Base-by-base conservation (phyloP, 805 yeast genomes). In the Metschnikowia lachancei region DNA sequence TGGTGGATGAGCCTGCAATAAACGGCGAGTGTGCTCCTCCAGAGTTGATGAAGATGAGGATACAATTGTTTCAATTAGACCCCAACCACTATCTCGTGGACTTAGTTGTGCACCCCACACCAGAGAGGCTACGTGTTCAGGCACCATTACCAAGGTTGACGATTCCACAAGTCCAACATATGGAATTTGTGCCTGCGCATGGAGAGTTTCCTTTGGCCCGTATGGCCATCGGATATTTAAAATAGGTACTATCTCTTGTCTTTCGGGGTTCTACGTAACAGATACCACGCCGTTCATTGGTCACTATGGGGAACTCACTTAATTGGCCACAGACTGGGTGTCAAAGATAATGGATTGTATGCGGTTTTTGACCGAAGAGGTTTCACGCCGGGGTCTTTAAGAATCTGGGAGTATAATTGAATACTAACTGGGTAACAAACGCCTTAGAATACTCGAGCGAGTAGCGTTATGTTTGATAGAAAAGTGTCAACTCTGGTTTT, bases 11-110 rank as follows among this genome's bases (percentile, higher is more conserved):
- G 46, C 50, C 51, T 14, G 51, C 43, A 18, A 38, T 39, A 32
- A 55, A 43, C 24, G 64, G 59, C 33, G 65, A 65, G 37, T 47
- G 53, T 16, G 69, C 67, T 31, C 73, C 77, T 12, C 87, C 90
- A 7, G 95, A 89, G 63, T 70, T 85, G 70, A 87, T 92, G 92
- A 92, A 87, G 70, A 92, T 94, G 97, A 94, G 91, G 59, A 94
- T 94, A 49, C 99, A 94, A 65, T 75, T 94, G 48, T 94, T 92
- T 68, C 97, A 92, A 64, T 75, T 94, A 52, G 99, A 94, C 63
- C 96, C 96, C 37, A 92, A 94, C 66, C 92, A 92, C 63, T 94
- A 94, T 61, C 74, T 94, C 42, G 98, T 94, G 9, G 99, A 94
- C 66, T 94, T 94, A n/a, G n/a, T n/a, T n/a, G n/a, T n/a, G n/a